Conservation (phyloP, 2,329 filamentous ascomycete species). For the Pseudogymnoascus sp. region DNA sequence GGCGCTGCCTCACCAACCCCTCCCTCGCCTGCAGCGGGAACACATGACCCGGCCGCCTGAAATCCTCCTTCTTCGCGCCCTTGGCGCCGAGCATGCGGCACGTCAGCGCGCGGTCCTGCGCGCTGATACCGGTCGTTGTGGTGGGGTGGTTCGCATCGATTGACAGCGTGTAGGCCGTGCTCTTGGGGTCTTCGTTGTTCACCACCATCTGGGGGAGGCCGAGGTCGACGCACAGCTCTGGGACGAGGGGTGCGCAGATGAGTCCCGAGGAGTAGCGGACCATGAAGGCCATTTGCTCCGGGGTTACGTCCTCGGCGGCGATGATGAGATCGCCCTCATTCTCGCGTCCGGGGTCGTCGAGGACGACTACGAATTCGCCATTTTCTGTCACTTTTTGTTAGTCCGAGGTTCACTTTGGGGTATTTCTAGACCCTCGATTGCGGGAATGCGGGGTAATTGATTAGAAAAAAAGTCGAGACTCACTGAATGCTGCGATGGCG, state of each 20-base stretch:
- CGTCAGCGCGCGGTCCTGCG: slow-evolving; percentile 75
- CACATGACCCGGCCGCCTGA: slow-evolving; percentile 82
- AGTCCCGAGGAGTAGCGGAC: slow-evolving; percentile 84
- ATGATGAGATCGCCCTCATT: slow-evolving; percentile 99
- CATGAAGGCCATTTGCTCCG: slow-evolving; percentile 92
- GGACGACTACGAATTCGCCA: slow-evolving; percentile 90
- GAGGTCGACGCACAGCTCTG: slow-evolving; percentile 59
- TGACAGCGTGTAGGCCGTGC: slow-evolving; percentile 87
- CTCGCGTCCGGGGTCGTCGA: slow-evolving; percentile 85
- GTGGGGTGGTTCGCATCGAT: slow-evolving; percentile 67
- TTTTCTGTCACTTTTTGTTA: slow-evolving; percentile 39
- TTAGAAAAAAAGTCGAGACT: slow-evolving; percentile 22
- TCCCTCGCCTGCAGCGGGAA: slow-evolving; percentile 71
- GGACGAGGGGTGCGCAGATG: slow-evolving; percentile 77
- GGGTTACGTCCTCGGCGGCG: slow-evolving; percentile 73
- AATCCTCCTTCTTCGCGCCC: slow-evolving; percentile 40
- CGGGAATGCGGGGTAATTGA: slow-evolving; percentile 10
- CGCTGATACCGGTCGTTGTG: slow-evolving; percentile 82
- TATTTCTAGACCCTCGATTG: slow-evolving; percentile 13
- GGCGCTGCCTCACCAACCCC: slow-evolving; percentile 71
- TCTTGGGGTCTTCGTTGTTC: slow-evolving; percentile 66
- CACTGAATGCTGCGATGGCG: slow-evolving; percentile 56
- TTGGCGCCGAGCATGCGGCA: slow-evolving; percentile 69
- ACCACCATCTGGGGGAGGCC: slow-evolving; percentile 83
- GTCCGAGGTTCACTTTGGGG: slow-evolving; percentile 12